Conservation (phyloP, 208 protist genomes). For the Acanthamoeba pearcei region DNA sequence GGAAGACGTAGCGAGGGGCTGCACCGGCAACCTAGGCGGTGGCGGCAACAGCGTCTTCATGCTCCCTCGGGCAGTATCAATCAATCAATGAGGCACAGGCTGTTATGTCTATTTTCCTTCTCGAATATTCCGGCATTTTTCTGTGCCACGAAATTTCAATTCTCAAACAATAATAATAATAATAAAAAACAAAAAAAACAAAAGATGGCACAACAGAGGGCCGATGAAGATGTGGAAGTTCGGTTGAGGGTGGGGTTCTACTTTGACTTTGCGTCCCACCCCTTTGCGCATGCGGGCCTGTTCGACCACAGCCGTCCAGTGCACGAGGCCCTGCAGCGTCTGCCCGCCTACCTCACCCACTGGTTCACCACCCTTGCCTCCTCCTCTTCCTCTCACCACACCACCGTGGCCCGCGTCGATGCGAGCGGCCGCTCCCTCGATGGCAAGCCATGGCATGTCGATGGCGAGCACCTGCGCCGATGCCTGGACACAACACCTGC, state of each 20-base stretch:
- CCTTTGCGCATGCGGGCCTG: neutral
- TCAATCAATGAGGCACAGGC: neutral
- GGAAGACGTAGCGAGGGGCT: neutral
- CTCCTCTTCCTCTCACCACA: neutral
- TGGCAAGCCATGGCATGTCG: neutral
- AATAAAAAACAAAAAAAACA: neutral
- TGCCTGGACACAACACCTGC: neutral
- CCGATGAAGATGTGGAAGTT: neutral
- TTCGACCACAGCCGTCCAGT: slow-evolving; percentile 23
- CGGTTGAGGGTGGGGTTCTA: neutral
- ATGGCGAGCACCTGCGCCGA: neutral
- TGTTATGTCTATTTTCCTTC: neutral
- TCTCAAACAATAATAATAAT: neutral
- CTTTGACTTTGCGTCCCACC: neutral
- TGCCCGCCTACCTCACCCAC: neutral
- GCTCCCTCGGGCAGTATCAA: neutral
- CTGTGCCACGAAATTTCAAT: neutral
- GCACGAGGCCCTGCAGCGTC: slow-evolving; percentile 28
- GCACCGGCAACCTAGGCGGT: neutral
- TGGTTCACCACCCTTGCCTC: neutral
- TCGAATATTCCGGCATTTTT: neutral
- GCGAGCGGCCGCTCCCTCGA: neutral
- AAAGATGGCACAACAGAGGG: neutral
- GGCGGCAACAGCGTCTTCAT: slow-evolving; percentile 20
- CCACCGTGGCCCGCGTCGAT: neutral